Base-by-base conservation (phyloP, 768 basidiomycete species). In the Chlorophyllum brunneum region DNA sequence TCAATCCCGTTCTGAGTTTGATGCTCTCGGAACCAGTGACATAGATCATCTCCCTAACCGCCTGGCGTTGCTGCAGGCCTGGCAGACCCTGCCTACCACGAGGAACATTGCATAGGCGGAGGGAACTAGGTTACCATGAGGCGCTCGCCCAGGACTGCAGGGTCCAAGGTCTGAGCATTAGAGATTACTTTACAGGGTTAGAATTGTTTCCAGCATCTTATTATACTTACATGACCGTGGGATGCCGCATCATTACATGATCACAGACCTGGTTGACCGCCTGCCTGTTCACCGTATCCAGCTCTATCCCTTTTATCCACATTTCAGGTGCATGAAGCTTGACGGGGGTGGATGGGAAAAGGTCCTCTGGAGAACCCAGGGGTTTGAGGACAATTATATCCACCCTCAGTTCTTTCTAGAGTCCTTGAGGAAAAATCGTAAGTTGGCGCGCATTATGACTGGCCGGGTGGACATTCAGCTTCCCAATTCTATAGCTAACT, bases 331-430 rank as follows among this genome's bases (percentile, higher is more conserved):
- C 34, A 53, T 53, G 51, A 23, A 53, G 34, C 36, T 36, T 31
- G 36, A 34, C 22, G 43, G 44, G 33, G 20, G 11, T 23, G 37
- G 54, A 27, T 92, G 88, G 88, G 80, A 82, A 65, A 85, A 81
- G 60, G 77, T 85, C 33, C 78, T 93, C n/a, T 93, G 89, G 90
- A 85, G 82, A 67, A 70, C 63, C 48, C 87, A 86, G 65, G 70
- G 78, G 2, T 85, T 78, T 63, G 85, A 90, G 26, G 95, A 97
- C 68, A 93, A 95, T 65, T 83, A 92, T 71, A 84, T 97, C 46
- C 87, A 90, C 5, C 70, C 75, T 36, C 71, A 66, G 5, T 75
- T 82, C 5, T 97, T 97, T 68, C 75, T 95, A 37, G 81, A 85
- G 0, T 85, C 89, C 52, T 67, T 97, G 59, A 77, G 80, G 61